Conservation (phyloP, 495 filamentous ascomycete genomes). For the Xylaria longipes region DNA sequence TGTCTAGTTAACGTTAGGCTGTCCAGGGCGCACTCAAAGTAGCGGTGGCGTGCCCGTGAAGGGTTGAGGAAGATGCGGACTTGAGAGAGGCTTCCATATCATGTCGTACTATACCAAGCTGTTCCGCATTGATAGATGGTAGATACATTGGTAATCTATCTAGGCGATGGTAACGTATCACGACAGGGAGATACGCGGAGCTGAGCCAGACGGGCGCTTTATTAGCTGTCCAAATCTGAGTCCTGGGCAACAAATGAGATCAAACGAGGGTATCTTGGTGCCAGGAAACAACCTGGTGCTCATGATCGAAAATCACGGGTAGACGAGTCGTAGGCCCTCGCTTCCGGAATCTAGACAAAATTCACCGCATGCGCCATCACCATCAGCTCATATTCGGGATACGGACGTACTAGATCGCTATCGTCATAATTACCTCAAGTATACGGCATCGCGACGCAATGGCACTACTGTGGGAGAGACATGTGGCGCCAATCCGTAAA, state of each 20-base stretch:
- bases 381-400: conserved; percentile 6
- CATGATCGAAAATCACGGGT: neutral
- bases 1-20: neutral
- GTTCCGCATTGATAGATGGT: conserved; percentile 4
- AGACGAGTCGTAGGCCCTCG: neutral
- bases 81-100: neutral
- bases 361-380: neutral
- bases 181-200: conserved; percentile 17
- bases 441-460: conserved; percentile 1
- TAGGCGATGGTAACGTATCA: conserved; percentile 23
- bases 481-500: neutral
- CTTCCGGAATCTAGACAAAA: neutral
- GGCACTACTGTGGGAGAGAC: neutral
- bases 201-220: conserved; percentile 18
- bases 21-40: neutral
- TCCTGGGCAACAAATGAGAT: conserved; percentile 5
- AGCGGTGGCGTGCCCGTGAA: neutral
- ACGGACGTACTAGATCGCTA: neutral
- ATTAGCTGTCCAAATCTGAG: conserved; percentile 6
- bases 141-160: conserved; percentile 8
- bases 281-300: neutral
- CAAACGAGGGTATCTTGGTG: neutral
- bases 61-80: neutral
- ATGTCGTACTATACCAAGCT: neutral
- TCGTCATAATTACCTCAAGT: conserved; percentile 1